Evolutionary conservation across 2,329 filamentous ascomycete genomes (phyloP).

Genomic region (Fusarium succisae): DNA sequence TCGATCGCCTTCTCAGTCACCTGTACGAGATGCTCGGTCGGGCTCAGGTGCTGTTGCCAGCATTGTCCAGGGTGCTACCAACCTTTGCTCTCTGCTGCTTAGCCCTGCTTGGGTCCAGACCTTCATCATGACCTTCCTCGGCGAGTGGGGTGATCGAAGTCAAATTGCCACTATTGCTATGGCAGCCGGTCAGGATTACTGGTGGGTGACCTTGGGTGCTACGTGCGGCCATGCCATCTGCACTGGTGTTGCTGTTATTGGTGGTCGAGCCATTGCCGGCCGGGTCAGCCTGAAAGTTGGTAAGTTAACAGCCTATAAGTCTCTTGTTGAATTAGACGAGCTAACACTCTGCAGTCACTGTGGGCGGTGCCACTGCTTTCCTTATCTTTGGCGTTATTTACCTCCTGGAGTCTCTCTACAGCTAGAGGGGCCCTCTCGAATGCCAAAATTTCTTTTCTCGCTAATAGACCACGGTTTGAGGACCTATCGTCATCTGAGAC

Average conservation of each 20-base stretch:
- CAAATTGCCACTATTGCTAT: constrained; percentile 99
- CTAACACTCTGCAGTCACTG: constrained; percentile 72
- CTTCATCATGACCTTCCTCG: constrained; percentile 98
- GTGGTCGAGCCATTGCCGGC: constrained; percentile 90
- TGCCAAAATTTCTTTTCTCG: constrained; percentile 10
- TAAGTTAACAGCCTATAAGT: constrained; percentile 63
- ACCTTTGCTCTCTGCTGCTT: constrained; percentile 86
- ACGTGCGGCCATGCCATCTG: constrained; percentile 88
- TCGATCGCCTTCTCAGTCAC: constrained; percentile 81
- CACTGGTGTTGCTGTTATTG: constrained; percentile 90
- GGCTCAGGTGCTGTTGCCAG: constrained; percentile 51
- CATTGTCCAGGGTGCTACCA: constrained; percentile 74
- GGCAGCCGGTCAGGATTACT: constrained; percentile 98
- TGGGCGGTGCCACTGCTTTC: constrained; percentile 91
- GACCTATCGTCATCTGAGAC: constrained; percentile 12
- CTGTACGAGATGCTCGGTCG: constrained; percentile 68
- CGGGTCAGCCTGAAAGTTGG: constrained; percentile 94
- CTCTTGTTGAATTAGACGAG: neutral
- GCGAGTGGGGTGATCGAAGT: constrained; percentile 97
- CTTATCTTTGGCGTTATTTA: constrained; percentile 93
- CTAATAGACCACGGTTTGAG: constrained; percentile 20
- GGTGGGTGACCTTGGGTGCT: constrained; percentile 95
- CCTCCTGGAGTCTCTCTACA: constrained; percentile 79
- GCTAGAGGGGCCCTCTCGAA: constrained; percentile 44
- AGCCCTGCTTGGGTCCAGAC: constrained; percentile 99